Evolutionary conservation across 208 protist species (phyloP), one percentile per base, ranked within the genome.

Genomic region (Leishmania tarentolae): DNA sequence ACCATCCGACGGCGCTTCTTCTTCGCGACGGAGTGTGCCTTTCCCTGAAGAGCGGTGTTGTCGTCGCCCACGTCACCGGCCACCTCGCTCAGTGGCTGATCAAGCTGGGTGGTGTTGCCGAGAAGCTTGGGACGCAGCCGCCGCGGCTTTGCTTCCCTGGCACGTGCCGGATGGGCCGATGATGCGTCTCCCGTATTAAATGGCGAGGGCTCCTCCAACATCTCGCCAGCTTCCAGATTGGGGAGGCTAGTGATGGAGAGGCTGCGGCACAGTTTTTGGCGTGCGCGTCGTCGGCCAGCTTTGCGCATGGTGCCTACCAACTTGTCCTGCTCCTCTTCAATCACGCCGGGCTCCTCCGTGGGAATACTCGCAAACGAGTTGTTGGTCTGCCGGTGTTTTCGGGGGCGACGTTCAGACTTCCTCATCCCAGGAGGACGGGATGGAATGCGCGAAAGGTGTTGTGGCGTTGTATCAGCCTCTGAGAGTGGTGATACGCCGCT

Each of bases 171-270:
- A 46, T 3, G 19, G 13, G 28, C 35, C 50, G 56, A 40, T 19
- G 74, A 21, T 13, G 68, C 40, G 19, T 15, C 28, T 47, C 53
- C 42, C 37, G 56, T 77, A 24, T 37, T 63, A 7, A 40, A 50
- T 24, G 37, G 82, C 59, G 35, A 52, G 31, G 82, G 66, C 31
- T 82, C 78, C 65, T 86, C 82, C 8, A 76, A 47, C 66, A 86
- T 17, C 77, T 86, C 82, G 21, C 56, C 79, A 13, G 79, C 79
- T 63, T 83, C 73, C 40, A 85, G 24, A 31, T 83, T 79, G 56
- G 85, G 76, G n/a, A 85, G 75, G 15, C 78, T 82, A 63, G 65
- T 81, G 28, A 86, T 82, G 19, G 82, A 86, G 50, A 82, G 57
- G 59, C 61, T 86, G 57, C 82, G 82, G 56, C 73, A 50, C 2